Base-by-base conservation (phyloP, 1,284 basidiomycete genomes). In the Ceratobasidium sp. region DNA sequence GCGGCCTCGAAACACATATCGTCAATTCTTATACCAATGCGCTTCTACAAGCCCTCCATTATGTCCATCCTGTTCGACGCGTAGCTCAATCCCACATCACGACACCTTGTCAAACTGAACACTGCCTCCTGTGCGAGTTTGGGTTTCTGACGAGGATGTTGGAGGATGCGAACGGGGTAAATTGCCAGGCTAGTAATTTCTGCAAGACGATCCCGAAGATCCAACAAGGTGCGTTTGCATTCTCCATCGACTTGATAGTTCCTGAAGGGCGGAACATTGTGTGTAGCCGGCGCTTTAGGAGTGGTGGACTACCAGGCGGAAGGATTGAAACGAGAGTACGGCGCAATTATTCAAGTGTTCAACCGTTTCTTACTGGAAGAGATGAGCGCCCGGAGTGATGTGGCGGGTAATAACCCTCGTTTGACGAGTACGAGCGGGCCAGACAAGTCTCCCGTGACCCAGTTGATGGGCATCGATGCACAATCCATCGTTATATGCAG, bases 21-120 rank as follows among this genome's bases (percentile, higher is more conserved):
- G 88, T 95, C 73, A 98, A 99, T 84, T 99, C 96, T 23, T 99
- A 99, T 85, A 98, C 97, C 35, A 99, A 99, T 83, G 88, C 96
- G 0, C 85, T 99, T 33, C 86, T 99, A 0, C 97, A 99, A 84
- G 91, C 94, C 3, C 89, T 99, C 84, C 94, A 98, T 83, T 97
- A 96, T 84, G 90, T 90, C 35, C 81, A 86, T 44, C 94, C 97
- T 0, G 90, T 99, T 59, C 90, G 96, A 46, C 88, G 86, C 20
- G 86, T 98, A 52, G 96, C 96, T 18, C 96, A 95, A 84, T 94
- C 94, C 0, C 98, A 99, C 83, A 96, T 96, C 80, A 92, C 93
- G 1, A 93, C 93, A 1, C 90, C 93, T 77, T 99, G 97, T 83
- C 89, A 89, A 30, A 90, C 92, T 79, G 96, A 98, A 81, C 93